These are phyloP conservation scores for Herpotrichia juniperi DNA, from an alignment of 2,329 filamentous ascomycete genomes.

Conservation along the genomic window DNA sequence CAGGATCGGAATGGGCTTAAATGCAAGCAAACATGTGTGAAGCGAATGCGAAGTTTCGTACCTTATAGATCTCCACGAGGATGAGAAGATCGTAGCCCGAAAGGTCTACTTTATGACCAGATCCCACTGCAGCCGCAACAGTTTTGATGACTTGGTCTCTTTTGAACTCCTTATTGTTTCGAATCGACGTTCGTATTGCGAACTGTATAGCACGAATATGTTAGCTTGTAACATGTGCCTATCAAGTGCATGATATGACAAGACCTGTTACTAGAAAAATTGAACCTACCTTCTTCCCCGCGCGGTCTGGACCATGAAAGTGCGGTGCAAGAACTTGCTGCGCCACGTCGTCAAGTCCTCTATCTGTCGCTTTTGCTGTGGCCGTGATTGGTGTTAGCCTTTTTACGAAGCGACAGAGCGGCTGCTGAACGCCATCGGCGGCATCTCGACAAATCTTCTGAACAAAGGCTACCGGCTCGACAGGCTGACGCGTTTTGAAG, in stretches of 20 bases:
- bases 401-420: conserved; percentile 64
- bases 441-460: conserved; percentile 65
- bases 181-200: conserved; percentile 80
- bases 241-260: conserved; percentile 14
- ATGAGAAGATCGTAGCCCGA: conserved; percentile 78
- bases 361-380: conserved; percentile 71
- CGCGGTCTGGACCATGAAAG: conserved; percentile 62
- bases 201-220: conserved; percentile 60
- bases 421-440: conserved; percentile 55
- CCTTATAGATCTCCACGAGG: conserved; percentile 80
- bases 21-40: conserved; percentile 3
- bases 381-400: conserved; percentile 65
- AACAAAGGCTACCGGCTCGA: conserved; percentile 67
- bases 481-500: conserved; percentile 61
- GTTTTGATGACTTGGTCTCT: conserved; percentile 73
- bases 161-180: conserved; percentile 73
- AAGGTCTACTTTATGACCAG: conserved; percentile 78
- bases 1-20: conserved; percentile 7
- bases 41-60: conserved; percentile 49
- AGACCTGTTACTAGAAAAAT: conserved; percentile 6
- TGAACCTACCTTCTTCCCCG: conserved; percentile 58
- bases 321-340: conserved; percentile 66
- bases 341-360: conserved; percentile 70
- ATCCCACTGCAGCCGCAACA: conserved; percentile 69
- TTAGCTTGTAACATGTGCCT: conserved; percentile 23